Evolutionary conservation across 2,329 filamentous ascomycete species (phyloP).

Genomic region (Ascochyta koolunga): DNA sequence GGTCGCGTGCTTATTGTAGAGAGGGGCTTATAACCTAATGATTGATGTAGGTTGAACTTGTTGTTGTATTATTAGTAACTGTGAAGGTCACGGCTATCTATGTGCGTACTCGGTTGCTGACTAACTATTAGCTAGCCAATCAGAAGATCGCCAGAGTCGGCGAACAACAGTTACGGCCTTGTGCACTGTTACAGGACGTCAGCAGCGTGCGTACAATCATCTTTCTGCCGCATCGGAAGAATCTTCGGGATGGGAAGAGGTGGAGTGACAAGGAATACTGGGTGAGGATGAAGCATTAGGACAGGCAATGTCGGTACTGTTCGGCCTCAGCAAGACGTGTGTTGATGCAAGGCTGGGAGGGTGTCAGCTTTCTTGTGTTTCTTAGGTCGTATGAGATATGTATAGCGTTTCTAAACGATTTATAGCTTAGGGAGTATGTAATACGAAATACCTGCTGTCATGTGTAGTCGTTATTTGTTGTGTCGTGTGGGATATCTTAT

Average conservation of each 20-base stretch:
- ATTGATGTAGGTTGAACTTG: no score
- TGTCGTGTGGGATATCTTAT: neutral
- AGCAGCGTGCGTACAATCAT: slow-evolving; percentile 14
- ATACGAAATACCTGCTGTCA: neutral
- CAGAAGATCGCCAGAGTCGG: no score
- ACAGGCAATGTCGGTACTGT: neutral
- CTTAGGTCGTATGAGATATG: neutral
- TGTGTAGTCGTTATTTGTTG: neutral
- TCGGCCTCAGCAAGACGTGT: neutral
- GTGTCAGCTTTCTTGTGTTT: neutral
- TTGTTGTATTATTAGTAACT: no score
- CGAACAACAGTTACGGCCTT: slow-evolving; percentile 7
- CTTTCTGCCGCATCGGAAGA: slow-evolving; percentile 19
- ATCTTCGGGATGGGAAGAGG: neutral
- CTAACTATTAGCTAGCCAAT: no score
- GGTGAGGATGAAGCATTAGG: slow-evolving; percentile 4
- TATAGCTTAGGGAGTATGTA: neutral
- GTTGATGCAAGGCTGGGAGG: neutral
- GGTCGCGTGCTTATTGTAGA: no score
- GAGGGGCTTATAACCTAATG: no score
- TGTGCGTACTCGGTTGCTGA: no score
- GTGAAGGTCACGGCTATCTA: no score
- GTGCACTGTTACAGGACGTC: slow-evolving; percentile 21
- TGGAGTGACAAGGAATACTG: slow-evolving; percentile 16
- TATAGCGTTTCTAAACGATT: neutral